These are phyloP conservation scores for Stachybotrys echinatus DNA, from an alignment of 2,329 filamentous ascomycete species.

Conservation along the genomic window DNA sequence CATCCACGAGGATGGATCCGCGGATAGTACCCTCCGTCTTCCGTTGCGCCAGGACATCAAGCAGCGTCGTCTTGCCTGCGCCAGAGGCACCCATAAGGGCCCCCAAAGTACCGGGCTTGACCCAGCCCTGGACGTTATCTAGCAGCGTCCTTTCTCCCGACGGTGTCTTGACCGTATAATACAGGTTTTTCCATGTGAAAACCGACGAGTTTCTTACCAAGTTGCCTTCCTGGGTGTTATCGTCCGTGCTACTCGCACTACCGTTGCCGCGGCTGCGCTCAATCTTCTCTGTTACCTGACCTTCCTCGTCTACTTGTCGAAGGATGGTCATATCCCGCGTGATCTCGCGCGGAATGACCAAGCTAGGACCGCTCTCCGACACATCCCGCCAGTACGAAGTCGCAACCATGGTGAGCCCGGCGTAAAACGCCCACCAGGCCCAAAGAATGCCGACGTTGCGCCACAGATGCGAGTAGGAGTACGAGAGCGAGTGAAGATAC, in stretches of 20 bases:
- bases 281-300: constrained; percentile 20
- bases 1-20: constrained; percentile 73
- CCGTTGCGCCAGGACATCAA: constrained; percentile 76
- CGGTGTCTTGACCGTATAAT: constrained; percentile 61
- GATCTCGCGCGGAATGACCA: constrained; percentile 59
- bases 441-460: constrained; percentile 58
- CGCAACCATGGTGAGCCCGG: constrained; percentile 50
- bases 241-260: constrained; percentile 8
- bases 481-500: constrained; percentile 51
- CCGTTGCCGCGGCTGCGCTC: constrained; percentile 3
- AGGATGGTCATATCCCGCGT: constrained; percentile 28
- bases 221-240: constrained; percentile 12
- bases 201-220: constrained; percentile 60
- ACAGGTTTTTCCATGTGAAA: constrained; percentile 71
- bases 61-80: constrained; percentile 79
- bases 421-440: constrained; percentile 58
- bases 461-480: constrained; percentile 48
- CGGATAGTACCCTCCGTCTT: constrained; percentile 72
- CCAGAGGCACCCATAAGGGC: constrained; percentile 79
- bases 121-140: constrained; percentile 77
- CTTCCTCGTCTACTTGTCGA: constrained; percentile 44
- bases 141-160: constrained; percentile 62
- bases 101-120: constrained; percentile 72
- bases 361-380: constrained; percentile 44
- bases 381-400: constrained; percentile 52